Evolutionary conservation across 495 filamentous ascomycete genomes (phyloP), one percentile per base, ranked within the genome.

Genomic region (Alectoria sarmentosa): DNA sequence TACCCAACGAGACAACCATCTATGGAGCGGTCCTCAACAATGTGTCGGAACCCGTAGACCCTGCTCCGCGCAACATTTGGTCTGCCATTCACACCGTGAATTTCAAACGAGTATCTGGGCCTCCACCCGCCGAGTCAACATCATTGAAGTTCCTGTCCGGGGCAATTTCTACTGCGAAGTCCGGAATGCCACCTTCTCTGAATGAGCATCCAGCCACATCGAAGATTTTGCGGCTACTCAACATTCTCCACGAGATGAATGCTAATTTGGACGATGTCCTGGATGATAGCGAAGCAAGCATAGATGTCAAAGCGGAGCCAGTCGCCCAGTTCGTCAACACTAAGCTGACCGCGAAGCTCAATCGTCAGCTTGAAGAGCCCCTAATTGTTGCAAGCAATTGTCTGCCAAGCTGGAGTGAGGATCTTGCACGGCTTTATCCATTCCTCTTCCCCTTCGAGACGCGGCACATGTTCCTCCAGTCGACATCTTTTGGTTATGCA

Each of bases 381-480:
- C 78, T 99, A 49, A 96, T 99, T 67, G 94, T 99, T 28, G 95
- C 95, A 3, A 98, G 95, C 75, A 95, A 90, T 69, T 99, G 95
- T 72, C 83, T 99, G 60, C 94, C 94, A 11, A 90, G 83, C 73
- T 99, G 94, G 94, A 96, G 91, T 67, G 92, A 98, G 76, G 94
- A 99, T 73, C 78, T 99, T n/a, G 90, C 95, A 19, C 87, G 94
- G 41, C 79, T 96, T 1, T 99, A 96, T 73, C 92, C 95, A 4
- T 99, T 99, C 81, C 77, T 98, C n/a, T 99, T 99, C 73, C 95
- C 95, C 9, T 99, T 99, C 71, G 95, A 99, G 77, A 99, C 95
- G 0, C 85, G 95, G 10, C 94, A 99, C 76, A 77, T 99, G 32
- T 99, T 98, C 83, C 79, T 99, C 7, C 95, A 96, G 73, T 98